Conservation (phyloP, 768 basidiomycete genomes). For the Myochromella boudieri region DNA sequence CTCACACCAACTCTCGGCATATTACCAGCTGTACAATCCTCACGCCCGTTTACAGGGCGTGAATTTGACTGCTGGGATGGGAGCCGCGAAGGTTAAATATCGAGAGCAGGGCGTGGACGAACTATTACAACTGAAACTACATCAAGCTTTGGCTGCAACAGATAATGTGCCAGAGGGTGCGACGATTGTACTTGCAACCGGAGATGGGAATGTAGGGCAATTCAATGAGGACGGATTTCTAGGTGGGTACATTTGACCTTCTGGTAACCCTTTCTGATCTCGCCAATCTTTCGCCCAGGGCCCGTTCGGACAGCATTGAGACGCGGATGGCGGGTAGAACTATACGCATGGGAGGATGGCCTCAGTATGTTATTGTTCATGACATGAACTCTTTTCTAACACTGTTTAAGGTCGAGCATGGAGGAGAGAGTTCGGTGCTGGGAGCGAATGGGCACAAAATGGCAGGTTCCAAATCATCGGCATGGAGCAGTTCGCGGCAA, state of each 20-base stretch:
- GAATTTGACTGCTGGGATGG: conserved; percentile 1
- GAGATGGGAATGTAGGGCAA: conserved; percentile 90
- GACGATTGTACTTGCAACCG: conserved; percentile 90
- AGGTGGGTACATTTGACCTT: conserved; percentile 29
- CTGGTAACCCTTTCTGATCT: not conserved
- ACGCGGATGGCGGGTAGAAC: conserved; percentile 92
- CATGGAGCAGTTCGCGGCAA: conserved; percentile 66
- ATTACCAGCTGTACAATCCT: not conserved
- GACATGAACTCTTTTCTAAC: not conserved
- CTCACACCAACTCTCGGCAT: too few relatives aligned
- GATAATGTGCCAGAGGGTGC: conserved; percentile 65
- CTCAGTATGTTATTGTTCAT: conserved; percentile 45
- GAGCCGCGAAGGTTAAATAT: conserved; percentile 50
- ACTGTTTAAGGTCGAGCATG: conserved; percentile 51
- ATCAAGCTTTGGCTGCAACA: conserved; percentile 76
- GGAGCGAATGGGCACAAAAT: conserved; percentile 48
- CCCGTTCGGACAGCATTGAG: conserved; percentile 83
- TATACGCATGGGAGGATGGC: conserved; percentile 90
- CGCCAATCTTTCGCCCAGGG: conserved; percentile 28
- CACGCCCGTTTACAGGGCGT: not conserved
- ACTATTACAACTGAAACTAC: conserved; percentile 87
- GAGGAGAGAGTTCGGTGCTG: conserved; percentile 69
- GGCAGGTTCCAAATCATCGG: conserved; percentile 56
- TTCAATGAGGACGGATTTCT: conserved; percentile 94
- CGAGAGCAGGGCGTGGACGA: conserved; percentile 96